Conservation (phyloP, 2,329 filamentous ascomycete species). For the Alternaria sp. region DNA sequence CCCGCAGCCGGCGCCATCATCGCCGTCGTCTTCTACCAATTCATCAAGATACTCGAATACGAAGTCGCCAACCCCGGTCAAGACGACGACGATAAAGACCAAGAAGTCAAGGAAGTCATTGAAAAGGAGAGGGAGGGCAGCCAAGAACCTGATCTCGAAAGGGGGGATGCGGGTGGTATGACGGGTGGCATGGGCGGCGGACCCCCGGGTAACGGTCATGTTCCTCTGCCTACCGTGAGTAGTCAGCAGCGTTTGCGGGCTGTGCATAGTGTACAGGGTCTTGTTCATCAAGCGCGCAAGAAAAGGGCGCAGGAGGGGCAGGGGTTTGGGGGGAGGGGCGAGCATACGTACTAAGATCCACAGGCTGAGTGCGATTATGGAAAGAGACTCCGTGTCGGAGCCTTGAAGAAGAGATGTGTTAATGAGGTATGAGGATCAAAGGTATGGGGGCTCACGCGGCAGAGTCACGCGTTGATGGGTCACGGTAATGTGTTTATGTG, state of each 20-base stretch:
- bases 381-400: not conserved
- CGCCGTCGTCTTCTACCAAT: slow-evolving; percentile 57
- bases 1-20: slow-evolving; percentile 52
- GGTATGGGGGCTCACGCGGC: too few relatives aligned
- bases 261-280: not conserved
- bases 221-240: not conserved
- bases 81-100: slow-evolving; percentile 39
- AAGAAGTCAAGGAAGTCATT: slow-evolving; percentile 22
- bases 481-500: not conserved
- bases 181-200: not conserved
- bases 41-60: slow-evolving; percentile 53
- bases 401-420: not conserved
- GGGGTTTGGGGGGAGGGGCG: slow-evolving; percentile 11
- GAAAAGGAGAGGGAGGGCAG: slow-evolving; percentile 16
- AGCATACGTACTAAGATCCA: not conserved
- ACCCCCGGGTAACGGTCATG: not conserved
- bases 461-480: too few relatives aligned
- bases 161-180: not conserved
- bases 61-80: slow-evolving; percentile 47
- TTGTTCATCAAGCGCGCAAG: not conserved
- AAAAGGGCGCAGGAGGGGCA: not conserved
- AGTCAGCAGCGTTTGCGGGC: not conserved
- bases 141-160: slow-evolving; percentile 1
- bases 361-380: not conserved
- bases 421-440: not conserved